These are phyloP conservation scores for Hypoxylon rickii DNA, from an alignment of 495 filamentous ascomycete species.

Conservation along the genomic window DNA sequence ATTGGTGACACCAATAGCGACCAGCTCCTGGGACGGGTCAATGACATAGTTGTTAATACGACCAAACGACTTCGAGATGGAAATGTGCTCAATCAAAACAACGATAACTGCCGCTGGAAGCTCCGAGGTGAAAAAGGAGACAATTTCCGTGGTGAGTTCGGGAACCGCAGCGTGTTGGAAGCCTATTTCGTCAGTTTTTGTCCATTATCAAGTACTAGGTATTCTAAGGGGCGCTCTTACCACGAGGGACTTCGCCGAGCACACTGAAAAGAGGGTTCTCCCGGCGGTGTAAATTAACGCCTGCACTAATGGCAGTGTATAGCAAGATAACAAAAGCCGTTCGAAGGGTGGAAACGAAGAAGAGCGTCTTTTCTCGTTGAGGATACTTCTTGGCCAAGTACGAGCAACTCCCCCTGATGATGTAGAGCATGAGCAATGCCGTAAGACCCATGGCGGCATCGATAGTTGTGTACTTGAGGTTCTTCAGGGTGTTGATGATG, in stretches of 20 bases:
- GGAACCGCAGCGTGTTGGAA: slow-evolving; percentile 51
- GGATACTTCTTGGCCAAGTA: slow-evolving; percentile 49
- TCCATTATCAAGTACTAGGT: background rate
- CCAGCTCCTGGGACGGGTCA: slow-evolving; percentile 58
- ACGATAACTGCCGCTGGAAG: slow-evolving; percentile 52
- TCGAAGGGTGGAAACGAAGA: slow-evolving; percentile 51
- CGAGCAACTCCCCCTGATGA: slow-evolving; percentile 51
- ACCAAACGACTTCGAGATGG: slow-evolving; percentile 60
- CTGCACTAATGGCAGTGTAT: slow-evolving; percentile 48
- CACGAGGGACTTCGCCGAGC: slow-evolving; percentile 48
- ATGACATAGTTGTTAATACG: slow-evolving; percentile 60
- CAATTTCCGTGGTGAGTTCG: slow-evolving; percentile 37
- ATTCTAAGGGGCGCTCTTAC: slow-evolving; percentile 31
- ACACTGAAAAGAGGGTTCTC: slow-evolving; percentile 46
- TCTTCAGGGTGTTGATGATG: slow-evolving; percentile 58
- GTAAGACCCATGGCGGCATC: slow-evolving; percentile 59
- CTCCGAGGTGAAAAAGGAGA: slow-evolving; percentile 41
- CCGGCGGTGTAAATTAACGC: slow-evolving; percentile 37
- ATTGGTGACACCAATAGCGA: slow-evolving; percentile 59
- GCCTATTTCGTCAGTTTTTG: slow-evolving; percentile 33
- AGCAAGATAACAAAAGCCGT: slow-evolving; percentile 51
- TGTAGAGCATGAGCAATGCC: slow-evolving; percentile 55
- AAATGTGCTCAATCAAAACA: slow-evolving; percentile 59
- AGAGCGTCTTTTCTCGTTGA: slow-evolving; percentile 43
- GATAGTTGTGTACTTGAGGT: slow-evolving; percentile 48